Evolutionary conservation across 192 early-diverging fungal genomes (phyloP), one percentile per base, ranked within the genome.

Genomic region (Glomus cerebriforme): DNA sequence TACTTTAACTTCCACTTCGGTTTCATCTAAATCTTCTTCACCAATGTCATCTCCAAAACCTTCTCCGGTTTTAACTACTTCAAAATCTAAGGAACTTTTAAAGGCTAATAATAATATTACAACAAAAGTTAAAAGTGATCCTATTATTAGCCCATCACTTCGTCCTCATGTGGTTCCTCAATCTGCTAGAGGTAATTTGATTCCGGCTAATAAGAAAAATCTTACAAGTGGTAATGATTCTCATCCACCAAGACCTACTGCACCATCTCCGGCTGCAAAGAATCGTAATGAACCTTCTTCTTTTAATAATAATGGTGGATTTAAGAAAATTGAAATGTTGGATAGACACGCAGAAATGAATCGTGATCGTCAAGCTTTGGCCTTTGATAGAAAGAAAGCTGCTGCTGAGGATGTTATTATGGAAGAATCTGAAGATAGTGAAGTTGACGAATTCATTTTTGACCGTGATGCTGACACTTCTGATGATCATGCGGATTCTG

Each of bases 371-470:
- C 43, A 67, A 8, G 64, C 62, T 49, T 37, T 67, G 15, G 29
- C 7, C 49, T 24, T 27, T 4, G 39, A 26, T 32, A 77, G 66
- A 66, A 39, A 19, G 7, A 17, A 17, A 1, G 27, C 26, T 31
- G 63, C 76, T 54, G 37, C 63, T 19, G 37, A 49, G 10, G 35
- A 66, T 24, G 34, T 3, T 34, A 24, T 77, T 4, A 77, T 65
- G 76, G 76, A 77, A 67, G 62, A 77, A 63, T 66, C 76, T 58
- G 72, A 73, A 19, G 72, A 73, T 54, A 73, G 72, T 24, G 72
- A 73, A 6, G 27, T 0, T 22, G 72, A 73, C 10, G 54, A 73
- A 22, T 59, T 58, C 27, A 22, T 24, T 12, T 39, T 39, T 29
- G 35, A 71, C 13, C 12, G 0, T 45, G 69, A 71, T 15, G 31